phyloP scores from a whole-genome alignment of 1,139 yeast species.

The Magnusiomyces suaveolens region DNA sequence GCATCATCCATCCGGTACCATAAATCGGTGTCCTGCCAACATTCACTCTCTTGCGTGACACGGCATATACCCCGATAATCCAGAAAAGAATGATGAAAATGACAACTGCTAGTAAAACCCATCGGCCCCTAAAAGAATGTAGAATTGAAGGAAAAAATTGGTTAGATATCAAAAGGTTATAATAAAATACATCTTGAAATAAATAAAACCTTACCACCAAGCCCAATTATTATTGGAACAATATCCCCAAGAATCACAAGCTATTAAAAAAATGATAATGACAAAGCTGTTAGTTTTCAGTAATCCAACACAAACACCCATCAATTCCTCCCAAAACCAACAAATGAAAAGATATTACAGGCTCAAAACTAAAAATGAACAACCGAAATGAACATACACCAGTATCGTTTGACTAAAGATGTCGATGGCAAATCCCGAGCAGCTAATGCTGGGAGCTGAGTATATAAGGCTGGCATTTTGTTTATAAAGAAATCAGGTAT shows the following conservation, averaged over 20 bases:
- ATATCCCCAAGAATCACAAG: not conserved
- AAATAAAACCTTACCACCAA: not conserved
- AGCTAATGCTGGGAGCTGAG: too few species aligned
- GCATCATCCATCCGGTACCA: slow-evolving; percentile 88
- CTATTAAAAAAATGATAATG: not conserved
- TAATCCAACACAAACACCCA: too few species aligned
- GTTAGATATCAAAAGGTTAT: not conserved
- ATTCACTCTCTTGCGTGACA: slow-evolving; percentile 48
- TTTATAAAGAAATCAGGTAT: too few species aligned
- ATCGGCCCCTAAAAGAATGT: slow-evolving; percentile 32
- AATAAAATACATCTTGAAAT: too few species aligned
- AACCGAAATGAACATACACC: not conserved
- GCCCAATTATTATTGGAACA: not conserved
- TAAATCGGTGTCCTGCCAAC: slow-evolving; percentile 62
- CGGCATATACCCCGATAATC: slow-evolving; percentile 36
- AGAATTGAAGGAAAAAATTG: too few species aligned
- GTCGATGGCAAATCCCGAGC: too few species aligned
- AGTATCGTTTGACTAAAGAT: not conserved
- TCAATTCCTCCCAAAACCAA: not conserved
- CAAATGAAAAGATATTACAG: not conserved
- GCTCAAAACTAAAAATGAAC: not conserved
- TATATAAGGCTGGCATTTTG: too few species aligned
- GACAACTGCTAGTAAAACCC: slow-evolving; percentile 42
- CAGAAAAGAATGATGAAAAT: slow-evolving; percentile 45
- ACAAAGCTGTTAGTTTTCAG: not conserved